Conservation (phyloP, 1,284 basidiomycete genomes). For the Wallemia mellicola region DNA sequence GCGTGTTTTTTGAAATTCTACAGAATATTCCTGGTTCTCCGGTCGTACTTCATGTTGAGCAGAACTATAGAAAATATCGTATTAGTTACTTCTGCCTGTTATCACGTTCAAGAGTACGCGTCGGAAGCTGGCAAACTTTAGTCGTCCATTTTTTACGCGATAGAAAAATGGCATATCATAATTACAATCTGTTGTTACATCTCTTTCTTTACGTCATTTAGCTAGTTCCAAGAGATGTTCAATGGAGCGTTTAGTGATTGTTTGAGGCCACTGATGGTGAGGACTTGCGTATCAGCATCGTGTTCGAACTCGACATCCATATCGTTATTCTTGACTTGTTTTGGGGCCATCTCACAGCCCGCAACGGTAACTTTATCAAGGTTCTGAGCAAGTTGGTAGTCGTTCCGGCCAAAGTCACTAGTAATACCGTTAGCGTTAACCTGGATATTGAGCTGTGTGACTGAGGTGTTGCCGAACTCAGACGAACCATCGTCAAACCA, state of each 20-base stretch:
- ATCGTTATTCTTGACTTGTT: background rate
- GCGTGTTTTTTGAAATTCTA: too few relatives aligned
- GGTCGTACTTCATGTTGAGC: too few relatives aligned
- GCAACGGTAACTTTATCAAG: background rate
- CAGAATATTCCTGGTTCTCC: too few relatives aligned
- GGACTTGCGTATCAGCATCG: background rate
- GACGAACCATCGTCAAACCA: slow-evolving; percentile 30
- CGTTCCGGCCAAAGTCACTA: background rate
- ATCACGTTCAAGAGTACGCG: too few relatives aligned
- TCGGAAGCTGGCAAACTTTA: too few relatives aligned
- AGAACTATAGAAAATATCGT: too few relatives aligned
- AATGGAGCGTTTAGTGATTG: background rate
- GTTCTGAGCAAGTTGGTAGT: background rate
- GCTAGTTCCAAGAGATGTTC: background rate
- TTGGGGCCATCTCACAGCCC: background rate
- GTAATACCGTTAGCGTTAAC: background rate
- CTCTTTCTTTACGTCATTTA: too few relatives aligned
- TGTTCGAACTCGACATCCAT: background rate
- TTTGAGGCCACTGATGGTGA: background rate
- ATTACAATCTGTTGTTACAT: too few relatives aligned
- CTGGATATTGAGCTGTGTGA: background rate
- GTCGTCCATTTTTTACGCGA: too few relatives aligned
- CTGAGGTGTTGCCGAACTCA: background rate
- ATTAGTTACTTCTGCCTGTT: too few relatives aligned
- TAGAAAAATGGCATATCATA: too few relatives aligned